Evolutionary conservation across 768 basidiomycete genomes (phyloP).

Genomic region (Agaricus sinodeliciosus): DNA sequence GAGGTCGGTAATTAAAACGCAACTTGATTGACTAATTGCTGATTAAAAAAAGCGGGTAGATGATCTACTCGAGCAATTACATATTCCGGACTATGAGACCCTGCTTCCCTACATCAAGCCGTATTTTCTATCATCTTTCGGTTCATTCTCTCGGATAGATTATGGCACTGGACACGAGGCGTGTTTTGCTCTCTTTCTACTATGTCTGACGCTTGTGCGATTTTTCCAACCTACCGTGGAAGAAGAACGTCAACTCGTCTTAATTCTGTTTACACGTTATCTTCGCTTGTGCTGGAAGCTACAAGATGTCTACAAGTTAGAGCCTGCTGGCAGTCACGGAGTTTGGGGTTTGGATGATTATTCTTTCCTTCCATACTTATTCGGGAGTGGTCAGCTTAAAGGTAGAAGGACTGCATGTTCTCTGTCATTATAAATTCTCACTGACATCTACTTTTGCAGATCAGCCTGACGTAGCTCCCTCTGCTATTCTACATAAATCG

Average conservation of each 20-base stretch:
- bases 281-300: slow-evolving; percentile 76
- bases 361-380: slow-evolving; percentile 81
- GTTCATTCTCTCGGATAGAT: slow-evolving; percentile 86
- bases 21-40: slow-evolving; percentile 7
- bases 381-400: slow-evolving; percentile 86
- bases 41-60: slow-evolving; percentile 41
- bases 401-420: slow-evolving; percentile 32
- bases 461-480: slow-evolving; percentile 57
- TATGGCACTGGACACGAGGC: slow-evolving; percentile 97
- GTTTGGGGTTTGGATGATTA: slow-evolving; percentile 98
- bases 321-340: slow-evolving; percentile 96
- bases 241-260: slow-evolving; percentile 54
- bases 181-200: slow-evolving; percentile 75
- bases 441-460: slow-evolving; percentile 31
- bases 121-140: slow-evolving; percentile 79
- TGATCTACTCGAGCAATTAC: slow-evolving; percentile 38
- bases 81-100: slow-evolving; percentile 36
- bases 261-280: slow-evolving; percentile 74
- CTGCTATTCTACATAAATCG: slow-evolving; percentile 51
- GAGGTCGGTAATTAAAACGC: slow-evolving; percentile 41
- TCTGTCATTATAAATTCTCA: slow-evolving; percentile 8
- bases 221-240: slow-evolving; percentile 50
- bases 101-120: slow-evolving; percentile 66
- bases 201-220: slow-evolving; percentile 63
- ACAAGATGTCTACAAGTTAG: slow-evolving; percentile 84